phyloP scores from a whole-genome alignment of 2,329 filamentous ascomycete species.

The Cephalotrichum gorgonifer region DNA sequence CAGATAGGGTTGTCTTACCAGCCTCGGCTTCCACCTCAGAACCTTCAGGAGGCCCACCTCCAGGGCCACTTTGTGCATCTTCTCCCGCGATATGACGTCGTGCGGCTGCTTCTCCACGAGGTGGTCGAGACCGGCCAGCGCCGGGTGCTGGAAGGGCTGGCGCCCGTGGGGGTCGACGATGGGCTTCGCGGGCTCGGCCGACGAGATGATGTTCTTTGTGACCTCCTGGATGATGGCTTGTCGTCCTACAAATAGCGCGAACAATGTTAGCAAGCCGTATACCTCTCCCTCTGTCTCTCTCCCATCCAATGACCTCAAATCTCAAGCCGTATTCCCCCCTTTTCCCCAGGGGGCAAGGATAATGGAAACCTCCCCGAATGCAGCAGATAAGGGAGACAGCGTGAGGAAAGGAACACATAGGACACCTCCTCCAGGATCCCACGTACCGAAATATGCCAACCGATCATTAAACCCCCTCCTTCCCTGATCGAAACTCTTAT shows the following conservation, averaged over 20 bases:
- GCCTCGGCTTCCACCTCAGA: slow-evolving; percentile 78
- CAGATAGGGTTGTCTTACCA: slow-evolving; percentile 41
- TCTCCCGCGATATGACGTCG: slow-evolving; percentile 51
- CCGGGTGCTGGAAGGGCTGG: slow-evolving; percentile 57
- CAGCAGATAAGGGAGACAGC: too few relatives aligned
- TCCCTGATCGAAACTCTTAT: slow-evolving; percentile 97
- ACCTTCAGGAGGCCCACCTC: slow-evolving; percentile 64
- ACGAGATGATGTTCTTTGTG: slow-evolving; percentile 44
- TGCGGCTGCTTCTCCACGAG: slow-evolving; percentile 51
- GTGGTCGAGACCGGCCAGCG: slow-evolving; percentile 63
- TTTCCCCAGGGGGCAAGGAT: too few relatives aligned
- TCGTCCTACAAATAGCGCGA: slow-evolving; percentile 15
- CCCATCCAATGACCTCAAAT: background rate
- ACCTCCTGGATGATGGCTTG: slow-evolving; percentile 16
- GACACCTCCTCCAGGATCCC: too few relatives aligned
- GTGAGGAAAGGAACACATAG: too few relatives aligned
- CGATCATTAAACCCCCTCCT: slow-evolving; percentile 90
- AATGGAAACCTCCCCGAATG: too few relatives aligned
- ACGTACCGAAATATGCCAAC: slow-evolving; percentile 41
- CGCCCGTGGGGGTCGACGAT: slow-evolving; percentile 42
- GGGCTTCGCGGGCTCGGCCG: slow-evolving; percentile 21
- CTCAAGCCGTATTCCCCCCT: background rate
- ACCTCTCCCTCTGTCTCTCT: background rate
- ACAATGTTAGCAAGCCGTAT: background rate
- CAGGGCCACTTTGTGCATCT: slow-evolving; percentile 57